phyloP scores from a whole-genome alignment of 345 rosid genomes.

The Heritiera fomes region DNA sequence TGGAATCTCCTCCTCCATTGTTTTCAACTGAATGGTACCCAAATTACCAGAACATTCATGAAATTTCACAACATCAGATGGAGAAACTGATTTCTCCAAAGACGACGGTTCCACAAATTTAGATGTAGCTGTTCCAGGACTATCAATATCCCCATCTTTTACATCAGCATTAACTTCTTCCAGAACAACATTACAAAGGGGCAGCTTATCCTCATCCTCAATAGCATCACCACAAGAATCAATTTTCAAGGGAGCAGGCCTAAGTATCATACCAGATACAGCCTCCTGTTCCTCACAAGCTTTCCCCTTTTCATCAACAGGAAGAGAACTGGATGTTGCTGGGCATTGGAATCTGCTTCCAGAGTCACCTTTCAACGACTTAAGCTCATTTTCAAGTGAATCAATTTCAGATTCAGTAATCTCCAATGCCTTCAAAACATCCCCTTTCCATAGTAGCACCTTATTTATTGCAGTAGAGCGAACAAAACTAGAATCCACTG shows the following conservation, averaged over 20 bases:
- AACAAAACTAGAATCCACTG: constrained; percentile 58
- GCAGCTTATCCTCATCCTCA: constrained; percentile 34
- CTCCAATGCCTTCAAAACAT: constrained; percentile 69
- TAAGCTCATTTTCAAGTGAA: constrained; percentile 73
- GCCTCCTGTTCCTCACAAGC: constrained; percentile 34
- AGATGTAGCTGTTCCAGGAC: constrained; percentile 72
- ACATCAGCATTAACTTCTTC: constrained; percentile 39
- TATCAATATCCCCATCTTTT: constrained; percentile 59
- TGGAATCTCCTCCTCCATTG: constrained; percentile 15
- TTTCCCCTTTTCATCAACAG: constrained; percentile 28
- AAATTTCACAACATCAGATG: constrained; percentile 30
- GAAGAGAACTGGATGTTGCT: constrained; percentile 38
- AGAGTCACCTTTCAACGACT: constrained; percentile 46
- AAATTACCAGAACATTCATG: constrained; percentile 33
- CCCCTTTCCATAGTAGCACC: constrained; percentile 63
- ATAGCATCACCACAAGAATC: constrained; percentile 38
- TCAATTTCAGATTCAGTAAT: constrained; percentile 86
- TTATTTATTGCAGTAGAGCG: constrained; percentile 56
- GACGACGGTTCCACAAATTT: constrained; percentile 45
- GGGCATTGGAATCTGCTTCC: constrained; percentile 34
- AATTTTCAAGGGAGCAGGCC: constrained; percentile 52
- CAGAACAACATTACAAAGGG: constrained; percentile 38
- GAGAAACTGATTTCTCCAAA: constrained; percentile 28
- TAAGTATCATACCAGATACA: constrained; percentile 29
- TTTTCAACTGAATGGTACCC: constrained; percentile 26